Percentiles rank a stretch among this genome's conserved stretches.
phyloP scores from a whole-genome alignment of 2,329 filamentous ascomycete species.

The Aureobasidium zeae region DNA sequence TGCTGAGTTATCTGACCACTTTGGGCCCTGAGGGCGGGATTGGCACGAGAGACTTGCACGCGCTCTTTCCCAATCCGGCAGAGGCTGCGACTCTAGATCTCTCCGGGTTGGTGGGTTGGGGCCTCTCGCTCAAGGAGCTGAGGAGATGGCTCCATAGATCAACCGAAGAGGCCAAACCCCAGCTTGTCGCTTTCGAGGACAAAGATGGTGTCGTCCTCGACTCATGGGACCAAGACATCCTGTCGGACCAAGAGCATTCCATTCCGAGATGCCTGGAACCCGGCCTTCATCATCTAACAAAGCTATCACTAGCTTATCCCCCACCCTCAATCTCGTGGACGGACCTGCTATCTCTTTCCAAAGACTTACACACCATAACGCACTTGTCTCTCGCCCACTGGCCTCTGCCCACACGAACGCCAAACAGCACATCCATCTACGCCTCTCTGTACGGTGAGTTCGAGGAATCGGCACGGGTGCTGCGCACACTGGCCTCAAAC shows the following conservation, averaged over 20 bases:
- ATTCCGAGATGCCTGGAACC: constrained; percentile 30
- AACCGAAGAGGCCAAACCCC: neutral
- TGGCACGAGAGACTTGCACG: constrained; percentile 38
- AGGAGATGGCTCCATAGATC: constrained; percentile 32
- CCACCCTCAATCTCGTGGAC: constrained; percentile 43
- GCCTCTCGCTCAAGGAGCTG: constrained; percentile 41
- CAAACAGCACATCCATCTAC: constrained; percentile 46
- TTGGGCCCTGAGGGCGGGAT: constrained; percentile 38
- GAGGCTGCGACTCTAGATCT: constrained; percentile 45
- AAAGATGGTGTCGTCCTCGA: constrained; percentile 23
- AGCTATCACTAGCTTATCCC: constrained; percentile 49
- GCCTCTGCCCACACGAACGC: constrained; percentile 50
- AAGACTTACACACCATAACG: constrained; percentile 47
- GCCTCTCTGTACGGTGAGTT: constrained; percentile 45
- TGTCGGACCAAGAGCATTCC: constrained; percentile 20
- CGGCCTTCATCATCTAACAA: constrained; percentile 42
- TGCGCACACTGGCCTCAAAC: constrained; percentile 46
- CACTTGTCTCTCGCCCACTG: constrained; percentile 55
- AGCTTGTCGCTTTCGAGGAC: neutral
- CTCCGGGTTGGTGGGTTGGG: constrained; percentile 39
- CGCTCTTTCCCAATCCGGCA: constrained; percentile 42
- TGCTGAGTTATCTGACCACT: constrained; percentile 48
- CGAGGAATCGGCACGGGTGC: constrained; percentile 46
- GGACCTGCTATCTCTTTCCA: constrained; percentile 44
- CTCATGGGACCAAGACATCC: constrained; percentile 38